phyloP scores from a whole-genome alignment of 192 early-diverging fungal genomes.

The Phycomyces nitens region DNA sequence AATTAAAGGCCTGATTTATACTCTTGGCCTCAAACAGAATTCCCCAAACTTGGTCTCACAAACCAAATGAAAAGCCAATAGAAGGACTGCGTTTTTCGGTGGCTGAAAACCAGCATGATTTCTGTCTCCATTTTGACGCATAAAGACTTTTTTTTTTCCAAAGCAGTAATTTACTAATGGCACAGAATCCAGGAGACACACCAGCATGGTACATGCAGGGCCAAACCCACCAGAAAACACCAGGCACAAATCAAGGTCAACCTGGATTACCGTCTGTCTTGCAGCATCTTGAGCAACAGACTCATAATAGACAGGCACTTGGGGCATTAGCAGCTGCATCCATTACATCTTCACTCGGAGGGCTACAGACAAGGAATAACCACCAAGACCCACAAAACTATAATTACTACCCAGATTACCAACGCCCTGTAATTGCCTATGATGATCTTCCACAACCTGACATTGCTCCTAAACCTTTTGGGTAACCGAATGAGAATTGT shows the following conservation, averaged over 20 bases:
- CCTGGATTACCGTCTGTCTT: not conserved
- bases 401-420: not conserved
- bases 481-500: not conserved
- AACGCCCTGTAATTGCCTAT: conserved; percentile 13
- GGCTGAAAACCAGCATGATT: not conserved
- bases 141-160: not conserved
- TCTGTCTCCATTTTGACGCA: not conserved
- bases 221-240: not conserved
- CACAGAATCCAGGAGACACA: not conserved
- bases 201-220: not conserved
- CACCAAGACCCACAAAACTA: not conserved
- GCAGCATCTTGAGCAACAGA: conserved; percentile 20
- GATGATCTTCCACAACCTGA: conserved; percentile 4
- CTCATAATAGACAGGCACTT: conserved; percentile 5
- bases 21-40: too few relatives aligned
- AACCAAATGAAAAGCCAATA: too few relatives aligned
- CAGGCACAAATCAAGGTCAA: not conserved
- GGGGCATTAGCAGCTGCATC: conserved; percentile 26
- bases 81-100: not conserved
- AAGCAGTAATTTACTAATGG: not conserved
- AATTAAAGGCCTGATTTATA: too few relatives aligned
- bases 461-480: not conserved
- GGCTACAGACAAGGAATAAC: not conserved
- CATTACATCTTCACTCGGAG: conserved; percentile 6
- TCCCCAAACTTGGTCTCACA: too few relatives aligned